Conservation (phyloP, 129 eudicot species). For the Flaveria bidentis region DNA sequence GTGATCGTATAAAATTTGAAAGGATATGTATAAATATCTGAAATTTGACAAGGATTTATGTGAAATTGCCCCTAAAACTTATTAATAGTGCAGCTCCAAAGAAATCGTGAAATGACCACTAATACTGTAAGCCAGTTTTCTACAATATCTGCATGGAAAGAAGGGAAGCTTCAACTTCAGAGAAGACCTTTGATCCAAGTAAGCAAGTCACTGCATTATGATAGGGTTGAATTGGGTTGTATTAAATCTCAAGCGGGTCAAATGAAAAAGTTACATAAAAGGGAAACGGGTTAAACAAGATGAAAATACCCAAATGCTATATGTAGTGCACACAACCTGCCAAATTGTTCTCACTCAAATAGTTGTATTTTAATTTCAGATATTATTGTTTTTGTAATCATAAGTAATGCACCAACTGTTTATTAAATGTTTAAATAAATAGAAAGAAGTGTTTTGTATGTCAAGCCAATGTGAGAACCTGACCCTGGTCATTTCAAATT, state of each 20-base stretch:
- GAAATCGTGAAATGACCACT: constrained; percentile 41
- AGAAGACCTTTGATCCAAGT: constrained; percentile 63
- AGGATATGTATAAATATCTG: background rate
- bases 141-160: constrained; percentile 70
- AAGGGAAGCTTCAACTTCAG: constrained; percentile 50
- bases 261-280: background rate
- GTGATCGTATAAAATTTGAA: background rate
- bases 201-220: constrained; percentile 26
- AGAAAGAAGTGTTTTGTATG: background rate
- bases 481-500: too few species aligned
- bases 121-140: constrained; percentile 39
- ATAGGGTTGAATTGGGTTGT: background rate
- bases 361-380: background rate
- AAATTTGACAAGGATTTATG: background rate
- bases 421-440: background rate
- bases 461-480: background rate
- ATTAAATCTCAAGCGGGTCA: background rate
- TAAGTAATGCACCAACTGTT: background rate
- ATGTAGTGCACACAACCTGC: background rate
- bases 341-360: background rate
- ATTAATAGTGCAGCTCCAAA: constrained; percentile 52
- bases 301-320: background rate
- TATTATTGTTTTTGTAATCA: background rate
- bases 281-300: background rate
- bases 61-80: background rate